Evolutionary conservation across 495 filamentous ascomycete genomes (phyloP).

Genomic region (Recurvomyces mirabilis): DNA sequence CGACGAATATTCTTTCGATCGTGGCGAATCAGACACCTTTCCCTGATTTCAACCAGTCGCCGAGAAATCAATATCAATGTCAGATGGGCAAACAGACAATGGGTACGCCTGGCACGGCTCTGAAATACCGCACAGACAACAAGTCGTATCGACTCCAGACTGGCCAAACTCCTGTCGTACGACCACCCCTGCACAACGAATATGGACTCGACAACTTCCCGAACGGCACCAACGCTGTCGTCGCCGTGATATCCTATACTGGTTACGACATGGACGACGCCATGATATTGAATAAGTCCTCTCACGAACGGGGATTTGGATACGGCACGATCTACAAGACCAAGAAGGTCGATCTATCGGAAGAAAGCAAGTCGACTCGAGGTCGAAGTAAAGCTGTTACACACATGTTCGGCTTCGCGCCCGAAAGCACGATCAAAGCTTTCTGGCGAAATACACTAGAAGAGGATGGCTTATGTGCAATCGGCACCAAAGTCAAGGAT

Average conservation of each 20-base stretch:
- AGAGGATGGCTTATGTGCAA: constrained; percentile 70
- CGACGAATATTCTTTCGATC: constrained; percentile 95
- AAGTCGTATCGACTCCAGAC: constrained; percentile 92
- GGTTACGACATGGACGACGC: constrained; percentile 99
- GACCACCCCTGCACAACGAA: constrained; percentile 82
- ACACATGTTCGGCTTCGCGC: constrained; percentile 80
- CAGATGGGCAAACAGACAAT: constrained; percentile 99
- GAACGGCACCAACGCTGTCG: constrained; percentile 92
- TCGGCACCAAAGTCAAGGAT: constrained; percentile 63
- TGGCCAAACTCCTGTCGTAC: constrained; percentile 88
- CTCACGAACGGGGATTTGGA: constrained; percentile 93
- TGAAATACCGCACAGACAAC: constrained; percentile 87
- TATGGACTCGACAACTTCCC: constrained; percentile 98
- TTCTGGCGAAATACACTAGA: constrained; percentile 60
- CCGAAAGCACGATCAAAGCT: constrained; percentile 52
- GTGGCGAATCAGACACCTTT: constrained; percentile 98
- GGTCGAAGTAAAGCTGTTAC: constrained; percentile 21
- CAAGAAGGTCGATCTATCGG: constrained; percentile 72
- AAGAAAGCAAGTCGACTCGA: constrained; percentile 34
- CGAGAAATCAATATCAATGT: constrained; percentile 75
- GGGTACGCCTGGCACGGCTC: constrained; percentile 85
- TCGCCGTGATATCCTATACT: constrained; percentile 96
- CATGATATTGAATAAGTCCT: constrained; percentile 98
- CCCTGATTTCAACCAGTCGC: constrained; percentile 97
- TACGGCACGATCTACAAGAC: constrained; percentile 97